These are phyloP conservation scores for Saccharomyces paradoxus DNA, from an alignment of 805 yeast genomes.

Conservation along the genomic window DNA sequence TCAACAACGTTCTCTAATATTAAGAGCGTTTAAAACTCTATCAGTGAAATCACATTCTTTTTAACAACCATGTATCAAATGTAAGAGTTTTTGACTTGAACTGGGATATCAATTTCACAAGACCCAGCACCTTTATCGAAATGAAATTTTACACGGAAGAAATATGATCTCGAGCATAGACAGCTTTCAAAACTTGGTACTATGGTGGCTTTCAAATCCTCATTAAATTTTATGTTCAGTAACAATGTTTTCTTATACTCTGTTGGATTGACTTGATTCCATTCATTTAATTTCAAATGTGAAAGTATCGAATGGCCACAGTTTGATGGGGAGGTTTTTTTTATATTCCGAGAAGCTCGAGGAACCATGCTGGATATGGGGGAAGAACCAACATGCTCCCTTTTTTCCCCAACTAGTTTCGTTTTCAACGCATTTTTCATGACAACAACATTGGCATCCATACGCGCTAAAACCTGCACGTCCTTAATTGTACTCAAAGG, in stretches of 20 bases:
- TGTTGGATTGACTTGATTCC: not conserved
- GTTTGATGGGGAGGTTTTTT: not conserved
- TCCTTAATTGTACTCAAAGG: not conserved
- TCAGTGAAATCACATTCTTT: too few species aligned
- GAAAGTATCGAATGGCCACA: not conserved
- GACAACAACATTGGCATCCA: not conserved
- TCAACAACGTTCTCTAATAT: too few species aligned
- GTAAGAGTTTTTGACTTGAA: not conserved
- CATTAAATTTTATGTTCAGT: slow-evolving; percentile 5
- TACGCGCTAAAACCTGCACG: not conserved
- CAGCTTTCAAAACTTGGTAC: slow-evolving; percentile 39
- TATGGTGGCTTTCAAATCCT: slow-evolving; percentile 33
- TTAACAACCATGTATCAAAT: not conserved
- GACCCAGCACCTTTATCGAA: slow-evolving; percentile 8
- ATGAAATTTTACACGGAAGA: slow-evolving; percentile 34
- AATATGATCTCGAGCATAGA: slow-evolving; percentile 37
- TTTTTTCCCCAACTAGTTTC: not conserved
- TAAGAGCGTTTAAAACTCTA: too few species aligned
- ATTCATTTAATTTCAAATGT: slow-evolving; percentile 1
- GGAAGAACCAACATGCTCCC: not conserved
- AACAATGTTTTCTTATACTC: not conserved
- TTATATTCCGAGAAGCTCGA: not conserved
- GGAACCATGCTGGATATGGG: not conserved
- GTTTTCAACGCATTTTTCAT: not conserved
- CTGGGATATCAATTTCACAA: slow-evolving; percentile 1